Conservation (phyloP, 805 yeast species). For the Spencermartinsiella europaea region DNA sequence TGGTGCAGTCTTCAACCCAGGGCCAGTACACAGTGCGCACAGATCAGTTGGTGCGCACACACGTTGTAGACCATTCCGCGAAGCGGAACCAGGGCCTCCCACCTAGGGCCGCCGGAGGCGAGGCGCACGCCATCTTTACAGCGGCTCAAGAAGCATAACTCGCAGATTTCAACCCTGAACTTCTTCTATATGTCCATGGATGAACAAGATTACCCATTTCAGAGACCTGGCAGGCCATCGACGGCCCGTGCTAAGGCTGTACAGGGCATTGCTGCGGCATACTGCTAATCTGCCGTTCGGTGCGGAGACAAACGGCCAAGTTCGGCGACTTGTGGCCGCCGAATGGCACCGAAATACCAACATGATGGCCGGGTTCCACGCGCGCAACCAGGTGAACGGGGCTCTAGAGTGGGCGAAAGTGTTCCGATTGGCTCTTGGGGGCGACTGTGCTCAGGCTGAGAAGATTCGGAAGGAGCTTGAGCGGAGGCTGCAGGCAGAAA, state of each 20-base stretch:
- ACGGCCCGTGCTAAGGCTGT: constrained; percentile 10
- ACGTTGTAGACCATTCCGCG: no score
- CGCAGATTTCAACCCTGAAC: no score
- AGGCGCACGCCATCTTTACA: no score
- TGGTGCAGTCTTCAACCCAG: no score
- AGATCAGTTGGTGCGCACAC: no score
- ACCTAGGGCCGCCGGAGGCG: no score
- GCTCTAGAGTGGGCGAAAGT: constrained; percentile 13
- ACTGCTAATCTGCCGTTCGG: constrained; percentile 9
- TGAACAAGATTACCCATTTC: constrained; percentile 9
- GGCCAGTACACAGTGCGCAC: no score
- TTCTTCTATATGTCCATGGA: no score
- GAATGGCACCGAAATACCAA: constrained; percentile 2
- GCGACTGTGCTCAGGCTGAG: not conserved
- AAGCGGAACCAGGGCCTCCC: no score
- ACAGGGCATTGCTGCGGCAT: constrained; percentile 10
- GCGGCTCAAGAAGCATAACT: no score
- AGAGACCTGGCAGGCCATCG: constrained; percentile 11
- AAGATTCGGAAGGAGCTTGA: not conserved
- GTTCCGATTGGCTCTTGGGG: constrained; percentile 3
- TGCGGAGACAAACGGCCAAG: not conserved
- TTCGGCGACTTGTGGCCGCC: not conserved
- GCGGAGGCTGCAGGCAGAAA: constrained; percentile 2
- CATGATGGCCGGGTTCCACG: constrained; percentile 12
- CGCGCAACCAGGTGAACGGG: constrained; percentile 5